Evolutionary conservation across 768 basidiomycete species (phyloP), one percentile per base, ranked within the genome.

Genomic region (Cystobasidium tubakii): DNA sequence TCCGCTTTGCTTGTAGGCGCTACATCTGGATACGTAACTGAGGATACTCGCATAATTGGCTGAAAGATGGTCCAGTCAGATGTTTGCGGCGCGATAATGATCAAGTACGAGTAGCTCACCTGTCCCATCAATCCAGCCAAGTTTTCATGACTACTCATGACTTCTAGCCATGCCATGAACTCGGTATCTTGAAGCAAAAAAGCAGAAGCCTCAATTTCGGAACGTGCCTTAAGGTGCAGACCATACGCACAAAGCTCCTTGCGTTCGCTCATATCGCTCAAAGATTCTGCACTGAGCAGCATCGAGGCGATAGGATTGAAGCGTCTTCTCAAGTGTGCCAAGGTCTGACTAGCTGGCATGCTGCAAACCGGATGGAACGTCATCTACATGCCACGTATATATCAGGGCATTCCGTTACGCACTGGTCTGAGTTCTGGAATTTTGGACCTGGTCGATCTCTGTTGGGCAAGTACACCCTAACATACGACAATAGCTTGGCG

Each of bases 131-230:
- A 71, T 81, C 74, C 83, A 84, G 60, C 82, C 81, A 65, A 82
- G 84, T 2, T 82, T 78, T 25, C 82, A 78, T 7, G 82, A 79
- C 36, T 72, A 64, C 53, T 75, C 71, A 67, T 46, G 36, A 50
- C 33, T 33, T 73, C 63, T 23, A 29, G 73, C 83, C 86, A 88
- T n/a, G 86, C 83, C 1, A 84, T 83, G n/a, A 85, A 84, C 23
- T 87, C 86, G n/a, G 88, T 60, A 87, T 92, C 93, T 93, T 79
- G 91, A 91, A 6, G 92, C 92, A 91, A 94, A 95, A 0, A 91
- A 92, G 87, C 95, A 91, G 89, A 94, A 93, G 75, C 90, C 91
- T 19, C 91, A 91, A 46, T n/a, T n/a, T n/a, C n/a, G n/a, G n/a
- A n/a, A n/a, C n/a, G n/a, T n/a, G n/a, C n/a, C n/a, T n/a, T n/a